A percentile compares a stretch with the other conserved stretches of the same genome.
Conservation (phyloP, 345 rosid genomes). For the Boechera divaricarpa region DNA sequence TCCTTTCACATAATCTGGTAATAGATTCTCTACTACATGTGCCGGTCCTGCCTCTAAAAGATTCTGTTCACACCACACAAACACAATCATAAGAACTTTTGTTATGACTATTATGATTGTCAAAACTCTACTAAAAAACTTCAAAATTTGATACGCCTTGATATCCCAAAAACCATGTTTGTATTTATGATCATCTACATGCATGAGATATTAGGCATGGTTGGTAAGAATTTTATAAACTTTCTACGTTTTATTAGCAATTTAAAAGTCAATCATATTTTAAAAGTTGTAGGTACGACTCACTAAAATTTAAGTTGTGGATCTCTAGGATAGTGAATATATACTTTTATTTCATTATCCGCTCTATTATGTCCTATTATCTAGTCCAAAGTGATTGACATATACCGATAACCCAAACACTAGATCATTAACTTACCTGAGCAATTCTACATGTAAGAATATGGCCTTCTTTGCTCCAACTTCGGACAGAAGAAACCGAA, state of each 20-base stretch:
- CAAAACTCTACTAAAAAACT: neutral
- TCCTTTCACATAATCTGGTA: constrained; percentile 80
- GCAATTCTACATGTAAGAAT: constrained; percentile 84
- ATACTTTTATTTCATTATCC: neutral
- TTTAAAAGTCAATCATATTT: neutral
- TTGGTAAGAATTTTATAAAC: neutral
- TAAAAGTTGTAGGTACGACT: neutral
- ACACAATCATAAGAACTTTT: constrained; percentile 8
- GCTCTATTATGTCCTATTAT: neutral
- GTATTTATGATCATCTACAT: neutral
- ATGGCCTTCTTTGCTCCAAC: constrained; percentile 99
- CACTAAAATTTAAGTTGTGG: neutral
- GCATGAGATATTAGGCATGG: neutral
- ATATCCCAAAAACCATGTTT: neutral
- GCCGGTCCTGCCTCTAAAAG: constrained; percentile 79
- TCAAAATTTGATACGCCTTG: neutral
- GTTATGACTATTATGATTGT: neutral
- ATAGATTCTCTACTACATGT: constrained; percentile 64
- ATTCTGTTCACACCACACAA: constrained; percentile 42
- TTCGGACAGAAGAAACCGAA: constrained; percentile 49
- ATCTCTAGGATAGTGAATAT: too few relatives aligned
- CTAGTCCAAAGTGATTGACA: constrained; percentile 4
- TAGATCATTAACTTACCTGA: constrained; percentile 55
- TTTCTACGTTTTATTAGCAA: too few relatives aligned
- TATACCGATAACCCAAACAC: neutral